Evolutionary conservation across 768 basidiomycete genomes (phyloP).

Genomic region (Jaapia argillacea): DNA sequence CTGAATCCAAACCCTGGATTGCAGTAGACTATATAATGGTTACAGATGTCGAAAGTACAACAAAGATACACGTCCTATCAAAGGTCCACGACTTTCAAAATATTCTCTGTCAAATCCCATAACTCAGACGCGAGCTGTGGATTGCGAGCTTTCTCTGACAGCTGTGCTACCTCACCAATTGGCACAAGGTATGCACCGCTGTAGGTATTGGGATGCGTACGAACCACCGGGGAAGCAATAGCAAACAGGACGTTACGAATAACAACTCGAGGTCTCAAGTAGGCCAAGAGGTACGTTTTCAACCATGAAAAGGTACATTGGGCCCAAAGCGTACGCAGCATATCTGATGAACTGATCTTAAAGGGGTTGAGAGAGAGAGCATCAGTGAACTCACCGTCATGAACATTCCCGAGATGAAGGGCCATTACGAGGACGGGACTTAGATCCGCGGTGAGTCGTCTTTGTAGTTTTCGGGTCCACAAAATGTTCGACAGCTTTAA

Average conservation of each 20-base stretch:
- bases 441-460: constrained; percentile 26
- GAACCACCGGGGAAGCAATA: neutral
- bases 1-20: too few species aligned
- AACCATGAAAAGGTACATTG: neutral
- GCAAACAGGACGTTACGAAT: neutral
- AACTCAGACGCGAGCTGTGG: too few species aligned
- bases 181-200: too few species aligned
- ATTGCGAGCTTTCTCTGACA: too few species aligned
- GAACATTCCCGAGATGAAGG: constrained; percentile 31
- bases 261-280: neutral
- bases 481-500: constrained; percentile 46
- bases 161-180: too few species aligned
- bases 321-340: too few species aligned
- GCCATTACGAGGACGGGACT: constrained; percentile 29
- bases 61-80: too few species aligned
- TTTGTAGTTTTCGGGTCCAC: constrained; percentile 40
- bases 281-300: neutral
- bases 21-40: too few species aligned
- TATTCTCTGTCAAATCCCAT: too few species aligned
- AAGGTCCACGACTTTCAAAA: too few species aligned
- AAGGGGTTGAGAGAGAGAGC: neutral
- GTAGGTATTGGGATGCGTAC: neutral
- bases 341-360: neutral
- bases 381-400: constrained; percentile 19
- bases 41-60: too few species aligned